A percentile compares a stretch with the other conserved stretches of the same genome.
phyloP scores from a whole-genome alignment of 2,329 filamentous ascomycete genomes.

The Cytospora paraplurivora region DNA sequence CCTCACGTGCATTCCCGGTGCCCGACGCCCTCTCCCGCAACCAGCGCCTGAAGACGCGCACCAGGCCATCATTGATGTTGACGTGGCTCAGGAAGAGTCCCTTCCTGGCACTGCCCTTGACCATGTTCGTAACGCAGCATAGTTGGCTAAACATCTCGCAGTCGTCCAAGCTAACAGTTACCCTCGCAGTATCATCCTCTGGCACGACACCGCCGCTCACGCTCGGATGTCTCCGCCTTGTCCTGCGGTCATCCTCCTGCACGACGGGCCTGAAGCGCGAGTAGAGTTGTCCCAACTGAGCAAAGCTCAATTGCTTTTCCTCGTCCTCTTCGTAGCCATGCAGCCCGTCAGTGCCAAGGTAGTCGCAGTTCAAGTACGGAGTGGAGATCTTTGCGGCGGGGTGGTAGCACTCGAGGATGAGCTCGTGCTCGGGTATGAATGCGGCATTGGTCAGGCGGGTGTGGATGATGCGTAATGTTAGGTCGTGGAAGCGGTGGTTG shows the following conservation, averaged over 20 bases:
- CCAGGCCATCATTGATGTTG: conserved; percentile 66
- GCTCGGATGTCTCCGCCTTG: conserved; percentile 41
- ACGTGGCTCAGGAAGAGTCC: conserved; percentile 66
- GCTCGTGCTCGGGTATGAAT: conserved; percentile 60
- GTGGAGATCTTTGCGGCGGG: conserved; percentile 69
- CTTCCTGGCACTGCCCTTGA: conserved; percentile 62
- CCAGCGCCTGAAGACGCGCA: conserved; percentile 75
- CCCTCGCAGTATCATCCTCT: conserved; percentile 51
- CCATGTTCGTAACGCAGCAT: conserved; percentile 67
- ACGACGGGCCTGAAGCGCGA: conserved; percentile 69
- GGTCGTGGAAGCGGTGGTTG: conserved; percentile 37
- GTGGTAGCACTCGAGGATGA: conserved; percentile 79
- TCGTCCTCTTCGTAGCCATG: conserved; percentile 40
- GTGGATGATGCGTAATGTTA: conserved; percentile 36
- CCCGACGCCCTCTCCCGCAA: conserved; percentile 57
- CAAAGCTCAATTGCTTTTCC: conserved; percentile 33
- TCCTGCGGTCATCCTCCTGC: conserved; percentile 52
- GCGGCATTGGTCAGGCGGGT: conserved; percentile 48
- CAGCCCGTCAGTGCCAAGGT: conserved; percentile 65
- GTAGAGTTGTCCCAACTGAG: conserved; percentile 61
- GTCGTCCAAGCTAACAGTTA: conserved; percentile 66
- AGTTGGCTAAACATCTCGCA: conserved; percentile 76
- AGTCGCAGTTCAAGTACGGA: conserved; percentile 67
- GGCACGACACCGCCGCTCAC: conserved; percentile 17
- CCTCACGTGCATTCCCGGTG: conserved; percentile 31